A percentile compares a stretch with the other conserved stretches of the same genome.
These are phyloP conservation scores for Xylariaceae sp. DNA, from an alignment of 2,329 filamentous ascomycete genomes.

Conservation along the genomic window DNA sequence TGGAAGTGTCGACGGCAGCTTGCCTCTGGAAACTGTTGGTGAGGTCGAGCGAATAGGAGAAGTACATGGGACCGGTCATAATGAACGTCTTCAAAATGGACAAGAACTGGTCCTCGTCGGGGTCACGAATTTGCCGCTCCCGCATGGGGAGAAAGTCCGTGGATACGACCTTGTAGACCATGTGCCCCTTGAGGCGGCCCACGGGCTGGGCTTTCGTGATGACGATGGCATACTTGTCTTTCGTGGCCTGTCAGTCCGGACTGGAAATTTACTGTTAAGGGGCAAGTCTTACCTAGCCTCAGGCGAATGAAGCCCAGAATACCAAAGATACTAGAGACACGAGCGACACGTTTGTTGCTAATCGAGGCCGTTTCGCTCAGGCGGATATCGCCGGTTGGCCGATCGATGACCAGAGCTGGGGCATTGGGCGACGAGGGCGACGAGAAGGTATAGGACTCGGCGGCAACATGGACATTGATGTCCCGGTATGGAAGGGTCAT, in stretches of 20 bases:
- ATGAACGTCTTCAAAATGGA: slow-evolving; percentile 74
- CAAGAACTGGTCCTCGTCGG: slow-evolving; percentile 91
- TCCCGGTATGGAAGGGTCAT: slow-evolving; percentile 72
- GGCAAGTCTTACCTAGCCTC: slow-evolving; percentile 64
- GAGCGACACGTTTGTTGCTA: slow-evolving; percentile 63
- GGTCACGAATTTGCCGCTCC: slow-evolving; percentile 84
- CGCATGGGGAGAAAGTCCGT: slow-evolving; percentile 93
- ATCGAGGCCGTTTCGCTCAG: slow-evolving; percentile 74
- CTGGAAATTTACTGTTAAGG: not conserved
- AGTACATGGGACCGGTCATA: slow-evolving; percentile 87
- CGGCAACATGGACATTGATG: slow-evolving; percentile 91
- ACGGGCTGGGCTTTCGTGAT: slow-evolving; percentile 92
- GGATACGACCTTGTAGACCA: slow-evolving; percentile 86
- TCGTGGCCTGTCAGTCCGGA: slow-evolving; percentile 11
- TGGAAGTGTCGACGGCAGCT: slow-evolving; percentile 63
- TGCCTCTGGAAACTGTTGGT: slow-evolving; percentile 97
- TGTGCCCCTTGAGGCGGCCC: slow-evolving; percentile 88
- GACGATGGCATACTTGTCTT: slow-evolving; percentile 92
- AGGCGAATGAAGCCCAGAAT: slow-evolving; percentile 92
- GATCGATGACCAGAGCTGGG: slow-evolving; percentile 80
- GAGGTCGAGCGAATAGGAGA: slow-evolving; percentile 93
- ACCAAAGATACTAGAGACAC: slow-evolving; percentile 87
- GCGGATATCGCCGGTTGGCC: slow-evolving; percentile 84
- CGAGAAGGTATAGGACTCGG: slow-evolving; percentile 91
- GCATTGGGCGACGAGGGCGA: slow-evolving; percentile 90